phyloP scores from a whole-genome alignment of 2,329 filamentous ascomycete species.

The Neofusicoccum cordaticola region DNA sequence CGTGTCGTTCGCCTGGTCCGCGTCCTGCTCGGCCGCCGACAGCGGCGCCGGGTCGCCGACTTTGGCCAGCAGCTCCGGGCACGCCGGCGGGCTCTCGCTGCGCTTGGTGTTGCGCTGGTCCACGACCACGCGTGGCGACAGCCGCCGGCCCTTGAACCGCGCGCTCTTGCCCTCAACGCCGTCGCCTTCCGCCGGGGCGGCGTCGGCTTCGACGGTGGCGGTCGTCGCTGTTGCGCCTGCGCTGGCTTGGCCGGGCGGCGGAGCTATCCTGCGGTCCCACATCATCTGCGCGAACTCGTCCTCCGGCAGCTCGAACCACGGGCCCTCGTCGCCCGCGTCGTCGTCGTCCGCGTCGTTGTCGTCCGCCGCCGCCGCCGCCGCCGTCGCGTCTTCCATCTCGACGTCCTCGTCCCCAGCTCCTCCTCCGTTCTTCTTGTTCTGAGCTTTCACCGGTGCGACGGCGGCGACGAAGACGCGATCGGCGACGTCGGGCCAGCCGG shows the following conservation, averaged over 20 bases:
- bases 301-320: slow-evolving; percentile 44
- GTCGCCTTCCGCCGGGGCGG: background rate
- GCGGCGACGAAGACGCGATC: slow-evolving; percentile 15
- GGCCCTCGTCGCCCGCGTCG: slow-evolving; percentile 30
- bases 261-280: slow-evolving; percentile 37
- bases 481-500: slow-evolving; percentile 54
- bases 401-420: slow-evolving; percentile 32
- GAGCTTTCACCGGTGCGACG: slow-evolving; percentile 32
- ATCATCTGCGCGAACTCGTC: slow-evolving; percentile 44
- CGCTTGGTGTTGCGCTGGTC: background rate
- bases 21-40: background rate
- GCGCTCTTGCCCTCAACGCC: background rate
- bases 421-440: slow-evolving; percentile 37
- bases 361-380: slow-evolving; percentile 36
- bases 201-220: no score
- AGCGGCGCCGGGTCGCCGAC: slow-evolving; percentile 2
- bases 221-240: no score
- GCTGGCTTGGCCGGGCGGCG: background rate
- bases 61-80: slow-evolving; percentile 11
- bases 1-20: background rate
- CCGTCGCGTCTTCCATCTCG: slow-evolving; percentile 32
- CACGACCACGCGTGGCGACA: background rate
- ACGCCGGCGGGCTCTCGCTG: slow-evolving; percentile 13
- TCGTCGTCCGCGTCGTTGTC: slow-evolving; percentile 37
- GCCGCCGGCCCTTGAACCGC: background rate